A percentile compares a stretch with the other conserved stretches of the same genome.
Evolutionary conservation across 495 filamentous ascomycete species (phyloP).

Genomic region (Letharia lupina): DNA sequence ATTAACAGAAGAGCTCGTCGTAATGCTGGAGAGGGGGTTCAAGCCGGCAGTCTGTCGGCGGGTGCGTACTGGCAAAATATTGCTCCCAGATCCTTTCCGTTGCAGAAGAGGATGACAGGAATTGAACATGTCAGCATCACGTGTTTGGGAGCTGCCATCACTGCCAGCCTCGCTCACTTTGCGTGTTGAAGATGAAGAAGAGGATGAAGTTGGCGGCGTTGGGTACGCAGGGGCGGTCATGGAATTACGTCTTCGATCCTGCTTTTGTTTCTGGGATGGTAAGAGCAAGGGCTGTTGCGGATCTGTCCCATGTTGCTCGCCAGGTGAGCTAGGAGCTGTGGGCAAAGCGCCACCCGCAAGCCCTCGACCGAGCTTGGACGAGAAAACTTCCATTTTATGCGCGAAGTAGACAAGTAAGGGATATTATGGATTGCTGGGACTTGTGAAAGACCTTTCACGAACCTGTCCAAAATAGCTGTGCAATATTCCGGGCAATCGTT

Average conservation of each 20-base stretch:
- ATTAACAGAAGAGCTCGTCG: slow-evolving; percentile 56
- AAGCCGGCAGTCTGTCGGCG: slow-evolving; percentile 27
- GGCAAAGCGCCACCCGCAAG: slow-evolving; percentile 12
- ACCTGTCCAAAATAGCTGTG: slow-evolving; percentile 93
- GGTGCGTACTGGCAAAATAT: slow-evolving; percentile 19
- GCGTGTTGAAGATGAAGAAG: slow-evolving; percentile 44
- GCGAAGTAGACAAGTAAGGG: slow-evolving; percentile 31
- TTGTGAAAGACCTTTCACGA: slow-evolving; percentile 59
- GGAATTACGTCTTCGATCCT: slow-evolving; percentile 7
- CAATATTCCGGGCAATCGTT: slow-evolving; percentile 82
- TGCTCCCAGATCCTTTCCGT: slow-evolving; percentile 20
- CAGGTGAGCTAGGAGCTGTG: slow-evolving; percentile 27
- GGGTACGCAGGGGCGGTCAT: slow-evolving; percentile 37
- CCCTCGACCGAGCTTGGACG: slow-evolving; percentile 12
- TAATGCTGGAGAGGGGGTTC: slow-evolving; percentile 57
- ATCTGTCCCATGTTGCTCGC: slow-evolving; percentile 27
- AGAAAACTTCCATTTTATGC: slow-evolving; percentile 23
- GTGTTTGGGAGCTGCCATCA: slow-evolving; percentile 8
- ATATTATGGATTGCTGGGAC: slow-evolving; percentile 36
- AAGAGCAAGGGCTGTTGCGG: slow-evolving; percentile 29
- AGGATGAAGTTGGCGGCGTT: slow-evolving; percentile 48
- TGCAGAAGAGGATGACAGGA: slow-evolving; percentile 15
- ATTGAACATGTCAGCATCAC: slow-evolving; percentile 6
- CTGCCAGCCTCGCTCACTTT: slow-evolving; percentile 38
- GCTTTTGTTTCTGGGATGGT: slow-evolving; percentile 6